Percentiles rank a stretch among this genome's conserved stretches.
Conservation (phyloP, 2,329 filamentous ascomycete species). For the Dactylellina parvicollis region DNA sequence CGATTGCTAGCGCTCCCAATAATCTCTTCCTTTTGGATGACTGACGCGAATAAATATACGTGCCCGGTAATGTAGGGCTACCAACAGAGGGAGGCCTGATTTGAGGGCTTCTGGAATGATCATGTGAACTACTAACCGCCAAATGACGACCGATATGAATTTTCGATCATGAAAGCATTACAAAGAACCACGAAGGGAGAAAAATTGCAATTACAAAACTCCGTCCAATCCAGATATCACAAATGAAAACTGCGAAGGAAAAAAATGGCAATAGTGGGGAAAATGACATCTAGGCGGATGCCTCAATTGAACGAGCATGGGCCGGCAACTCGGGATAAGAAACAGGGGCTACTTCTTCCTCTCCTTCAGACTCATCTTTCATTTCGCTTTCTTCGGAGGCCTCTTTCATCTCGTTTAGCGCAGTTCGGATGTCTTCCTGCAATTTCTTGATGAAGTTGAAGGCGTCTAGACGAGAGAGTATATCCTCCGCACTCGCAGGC, state of each 20-base stretch:
- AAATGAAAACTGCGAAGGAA: neutral
- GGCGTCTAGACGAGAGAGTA: constrained; percentile 25
- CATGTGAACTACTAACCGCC: no score
- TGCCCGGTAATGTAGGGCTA: no score
- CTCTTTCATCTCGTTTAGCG: constrained; percentile 29
- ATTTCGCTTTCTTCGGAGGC: constrained; percentile 21
- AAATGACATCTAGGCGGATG: constrained; percentile 23
- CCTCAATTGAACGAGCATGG: constrained; percentile 10
- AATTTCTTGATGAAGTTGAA: constrained; percentile 42
- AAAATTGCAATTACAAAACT: neutral
- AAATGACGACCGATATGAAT: no score
- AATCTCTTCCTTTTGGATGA: no score
- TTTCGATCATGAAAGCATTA: no score
- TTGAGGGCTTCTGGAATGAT: no score
- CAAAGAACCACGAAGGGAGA: neutral
- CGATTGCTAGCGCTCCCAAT: no score
- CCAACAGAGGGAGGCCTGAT: no score
- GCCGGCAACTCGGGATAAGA: constrained; percentile 40
- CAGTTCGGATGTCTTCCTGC: constrained; percentile 35
- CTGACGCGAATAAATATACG: no score
- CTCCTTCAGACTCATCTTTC: constrained; percentile 20
- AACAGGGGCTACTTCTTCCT: constrained; percentile 22
- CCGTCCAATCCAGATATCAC: neutral
- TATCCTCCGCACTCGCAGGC: constrained; percentile 29
- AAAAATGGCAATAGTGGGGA: neutral